Base-by-base conservation (phyloP, 345 rosid species). In the Sonneratia alba region DNA sequence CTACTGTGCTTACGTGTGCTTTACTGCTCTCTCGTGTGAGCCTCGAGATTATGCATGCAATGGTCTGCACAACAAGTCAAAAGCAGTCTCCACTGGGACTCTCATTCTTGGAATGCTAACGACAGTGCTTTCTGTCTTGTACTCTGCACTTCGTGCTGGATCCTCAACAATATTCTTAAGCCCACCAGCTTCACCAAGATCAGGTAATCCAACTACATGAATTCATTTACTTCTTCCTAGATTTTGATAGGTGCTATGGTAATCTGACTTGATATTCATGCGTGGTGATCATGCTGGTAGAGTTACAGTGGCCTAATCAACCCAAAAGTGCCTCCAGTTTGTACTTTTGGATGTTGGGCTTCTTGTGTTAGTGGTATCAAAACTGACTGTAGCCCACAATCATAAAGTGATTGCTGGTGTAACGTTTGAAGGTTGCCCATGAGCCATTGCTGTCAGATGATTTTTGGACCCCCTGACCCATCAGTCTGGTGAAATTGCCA, bases 1-100 rank as follows among this genome's bases (percentile, higher is more conserved):
- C 64, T 95, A 95, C 67, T 92, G 98, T 82, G 94, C 97, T 67
- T 90, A 95, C 80, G 88, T 95, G 71, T 95, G 99, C 87, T 95
- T 79, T 82, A 95, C 96, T 61, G 99, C 90, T 74, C 99, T 95
- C 72, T 88, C 99, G 32, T 89, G 98, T 65, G 99, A 95, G 83
- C 99, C 99, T n/a, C 92, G 79, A 70, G 87, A 79, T 71, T 95
- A 95, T 55, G 96, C 36, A 16, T 95, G 99, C 87, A 95, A 95
- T 79, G 99, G 97, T 72, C 96, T 95, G 68, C 85, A 83, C 77
- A 85, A 82, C 71, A 83, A 83, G 77, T 84, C 99, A 36, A 87
- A 81, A 68, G 92, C 97, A 65, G 97, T 89, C 59, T 77, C 93
- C 43, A 80, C 85, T 36, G 81, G 98, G 77, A 92, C 97, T 19